Evolutionary conservation across 768 basidiomycete genomes (phyloP).

Genomic region (Imleria badia): DNA sequence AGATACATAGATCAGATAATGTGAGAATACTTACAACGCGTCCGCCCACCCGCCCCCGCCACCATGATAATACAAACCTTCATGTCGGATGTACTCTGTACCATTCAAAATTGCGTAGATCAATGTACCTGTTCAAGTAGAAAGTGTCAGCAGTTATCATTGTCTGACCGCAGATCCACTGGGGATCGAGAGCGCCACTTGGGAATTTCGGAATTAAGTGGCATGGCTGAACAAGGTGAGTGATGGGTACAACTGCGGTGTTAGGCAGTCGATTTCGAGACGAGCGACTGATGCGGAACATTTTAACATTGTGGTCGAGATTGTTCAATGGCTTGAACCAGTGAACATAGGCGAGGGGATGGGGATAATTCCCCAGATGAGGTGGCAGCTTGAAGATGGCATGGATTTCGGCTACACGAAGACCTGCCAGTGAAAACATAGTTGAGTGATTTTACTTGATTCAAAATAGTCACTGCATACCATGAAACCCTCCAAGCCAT

Average conservation of each 20-base stretch:
- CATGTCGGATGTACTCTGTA: not conserved
- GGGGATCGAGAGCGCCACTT: not conserved
- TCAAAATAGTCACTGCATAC: too few relatives aligned
- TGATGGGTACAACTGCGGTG: not conserved
- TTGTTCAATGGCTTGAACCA: not conserved
- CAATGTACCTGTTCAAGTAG: constrained; percentile 1
- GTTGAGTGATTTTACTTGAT: too few relatives aligned
- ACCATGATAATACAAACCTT: too few relatives aligned
- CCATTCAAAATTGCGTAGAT: not conserved
- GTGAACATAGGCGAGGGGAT: constrained; percentile 22
- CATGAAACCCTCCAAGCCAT: too few relatives aligned
- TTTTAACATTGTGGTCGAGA: not conserved
- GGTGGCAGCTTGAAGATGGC: constrained; percentile 28
- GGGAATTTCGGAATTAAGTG: not conserved
- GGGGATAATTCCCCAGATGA: constrained; percentile 1
- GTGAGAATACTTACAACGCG: too few relatives aligned
- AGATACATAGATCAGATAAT: too few relatives aligned
- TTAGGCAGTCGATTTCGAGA: not conserved
- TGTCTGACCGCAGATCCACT: not conserved
- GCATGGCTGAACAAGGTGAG: not conserved
- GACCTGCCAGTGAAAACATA: too few relatives aligned
- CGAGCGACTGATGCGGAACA: not conserved
- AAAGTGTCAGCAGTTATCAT: not conserved
- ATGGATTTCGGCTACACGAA: constrained; percentile 24
- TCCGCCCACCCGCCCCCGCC: too few relatives aligned